Conservation (phyloP, 2,329 filamentous ascomycete species). For the Talaromyces verruculosus region DNA sequence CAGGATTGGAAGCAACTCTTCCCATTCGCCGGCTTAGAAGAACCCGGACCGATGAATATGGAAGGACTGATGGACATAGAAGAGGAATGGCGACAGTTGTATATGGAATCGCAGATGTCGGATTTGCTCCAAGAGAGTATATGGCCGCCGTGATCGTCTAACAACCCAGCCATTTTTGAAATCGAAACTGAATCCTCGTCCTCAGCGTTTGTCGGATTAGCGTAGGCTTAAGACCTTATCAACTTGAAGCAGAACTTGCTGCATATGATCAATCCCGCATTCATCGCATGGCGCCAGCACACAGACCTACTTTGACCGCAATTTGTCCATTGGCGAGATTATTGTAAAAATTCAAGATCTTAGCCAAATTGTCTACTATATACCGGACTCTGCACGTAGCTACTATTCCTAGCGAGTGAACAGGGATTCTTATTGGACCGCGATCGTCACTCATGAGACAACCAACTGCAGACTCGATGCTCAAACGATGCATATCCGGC, state of each 20-base stretch:
- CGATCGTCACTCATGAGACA: no score
- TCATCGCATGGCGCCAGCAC: no score
- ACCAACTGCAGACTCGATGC: no score
- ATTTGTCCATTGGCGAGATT: no score
- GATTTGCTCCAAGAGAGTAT: constrained; percentile 43
- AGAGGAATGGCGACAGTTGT: constrained; percentile 48
- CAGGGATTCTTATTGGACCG: no score
- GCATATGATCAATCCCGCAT: not conserved
- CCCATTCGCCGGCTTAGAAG: constrained; percentile 41
- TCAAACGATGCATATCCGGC: not conserved
- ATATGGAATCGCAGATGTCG: constrained; percentile 45
- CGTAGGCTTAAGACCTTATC: not conserved
- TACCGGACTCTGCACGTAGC: no score
- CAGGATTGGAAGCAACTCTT: constrained; percentile 46
- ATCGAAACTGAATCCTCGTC: no score
- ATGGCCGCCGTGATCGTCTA: constrained; percentile 35
- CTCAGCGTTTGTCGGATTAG: not conserved
- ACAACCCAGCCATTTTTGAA: no score
- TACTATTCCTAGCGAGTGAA: no score
- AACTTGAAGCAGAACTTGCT: not conserved
- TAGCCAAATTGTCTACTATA: no score
- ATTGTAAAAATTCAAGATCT: no score
- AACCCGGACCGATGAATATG: constrained; percentile 38
- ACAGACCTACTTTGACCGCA: no score
- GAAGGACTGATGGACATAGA: constrained; percentile 44